Evolutionary conservation across 192 early-diverging fungal genomes (phyloP), one percentile per base, ranked within the genome.

Genomic region (Coemansia sp.): DNA sequence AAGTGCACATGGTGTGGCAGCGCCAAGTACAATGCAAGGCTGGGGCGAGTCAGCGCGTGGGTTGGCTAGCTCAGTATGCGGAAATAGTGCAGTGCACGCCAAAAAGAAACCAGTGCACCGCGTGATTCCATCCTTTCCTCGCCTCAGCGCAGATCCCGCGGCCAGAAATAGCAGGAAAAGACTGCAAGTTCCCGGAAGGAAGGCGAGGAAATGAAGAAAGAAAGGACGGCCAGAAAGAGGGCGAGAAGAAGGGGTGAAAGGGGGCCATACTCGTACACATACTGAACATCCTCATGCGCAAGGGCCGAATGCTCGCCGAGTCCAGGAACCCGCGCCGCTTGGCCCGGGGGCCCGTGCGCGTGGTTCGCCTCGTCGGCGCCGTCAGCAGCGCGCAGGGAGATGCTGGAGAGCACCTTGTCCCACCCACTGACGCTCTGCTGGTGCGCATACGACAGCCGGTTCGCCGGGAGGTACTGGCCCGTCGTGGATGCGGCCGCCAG

Each of bases 251-350:
- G 18, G 14, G 48, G 19, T 16, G 30, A 54, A 19, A 28, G 10
- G 13, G 29, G 30, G 17, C 50, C 67, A 44, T 71, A 71, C 67
- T 71, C 67, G 55, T 71, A 56, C 59, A 71, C 67, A 51, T 71
- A 71, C 67, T 71, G 67, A 37, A 71, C 67, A 61, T 71, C 67
- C 44, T 46, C 66, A 44, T 57, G 66, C 33, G 49, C 54, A 44
- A 57, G 48, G 23, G 18, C 23, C 21, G 60, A 36, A 20, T 67
- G 56, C 31, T 71, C 67, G 46, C 60, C 60, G n/a, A 71, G 58
- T 23, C 51, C 60, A 3, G 67, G 60, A 6, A 71, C 56, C 7
- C 56, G 55, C 41, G 23, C 30, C 30, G 30, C 31, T 60, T 20
- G 47, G 3, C 7, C 23, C 22, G 20, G 10, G 11, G 8, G 19